Percentiles rank a stretch among this genome's conserved stretches.
phyloP scores from a whole-genome alignment of 108 stramenopile genomes.

The Skeletonema grethae region DNA sequence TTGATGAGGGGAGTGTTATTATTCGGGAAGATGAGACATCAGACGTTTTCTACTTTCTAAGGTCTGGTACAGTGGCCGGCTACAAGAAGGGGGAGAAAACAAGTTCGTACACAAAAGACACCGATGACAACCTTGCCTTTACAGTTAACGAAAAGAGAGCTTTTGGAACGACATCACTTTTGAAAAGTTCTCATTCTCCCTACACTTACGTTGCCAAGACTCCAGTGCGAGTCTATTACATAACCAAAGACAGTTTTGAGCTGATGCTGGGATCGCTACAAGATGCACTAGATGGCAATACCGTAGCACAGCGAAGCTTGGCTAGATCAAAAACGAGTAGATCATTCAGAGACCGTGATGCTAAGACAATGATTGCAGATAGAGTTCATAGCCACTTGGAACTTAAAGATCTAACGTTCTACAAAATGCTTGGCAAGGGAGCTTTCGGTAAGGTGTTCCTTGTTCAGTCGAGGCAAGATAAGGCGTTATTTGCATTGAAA shows the following conservation, averaged over 20 bases:
- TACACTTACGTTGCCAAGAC: constrained; percentile 68
- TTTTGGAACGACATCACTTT: constrained; percentile 82
- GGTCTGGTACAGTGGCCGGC: constrained; percentile 66
- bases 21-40: constrained; percentile 86
- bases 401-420: constrained; percentile 17
- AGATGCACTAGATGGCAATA: constrained; percentile 49
- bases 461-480: constrained; percentile 17
- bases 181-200: constrained; percentile 57
- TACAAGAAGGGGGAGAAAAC: constrained; percentile 5
- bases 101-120: constrained; percentile 8
- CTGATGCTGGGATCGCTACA: constrained; percentile 63
- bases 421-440: constrained; percentile 38
- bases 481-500: constrained; percentile 64
- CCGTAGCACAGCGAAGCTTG: neutral
- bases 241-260: constrained; percentile 63
- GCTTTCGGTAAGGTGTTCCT: constrained; percentile 48
- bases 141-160: constrained; percentile 65
- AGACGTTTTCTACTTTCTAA: constrained; percentile 85
- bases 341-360: neutral
- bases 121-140: constrained; percentile 32
- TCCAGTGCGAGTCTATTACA: constrained; percentile 34
- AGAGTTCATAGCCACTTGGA: neutral
- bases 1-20: constrained; percentile 74
- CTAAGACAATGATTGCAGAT: neutral
- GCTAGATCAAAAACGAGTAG: constrained; percentile 1